A percentile compares a stretch with the other conserved stretches of the same genome.
These are phyloP conservation scores for Gentiana macrophylla DNA, from an alignment of 257 asterid genomes.

Conservation along the genomic window DNA sequence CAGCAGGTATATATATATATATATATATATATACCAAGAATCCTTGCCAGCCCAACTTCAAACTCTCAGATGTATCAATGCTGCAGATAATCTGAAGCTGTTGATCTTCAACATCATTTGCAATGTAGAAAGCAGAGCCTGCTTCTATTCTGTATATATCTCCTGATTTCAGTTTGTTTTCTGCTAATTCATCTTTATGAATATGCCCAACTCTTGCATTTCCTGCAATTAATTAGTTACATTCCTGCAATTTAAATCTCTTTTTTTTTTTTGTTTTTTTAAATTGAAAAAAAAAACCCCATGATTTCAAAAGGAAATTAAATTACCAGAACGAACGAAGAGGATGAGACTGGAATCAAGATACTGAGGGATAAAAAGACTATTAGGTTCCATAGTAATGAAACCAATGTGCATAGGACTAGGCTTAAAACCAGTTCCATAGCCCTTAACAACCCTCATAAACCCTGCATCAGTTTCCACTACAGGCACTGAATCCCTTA, in stretches of 20 bases:
- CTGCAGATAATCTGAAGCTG: slow-evolving; percentile 67
- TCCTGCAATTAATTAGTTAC: slow-evolving; percentile 32
- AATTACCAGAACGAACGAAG: slow-evolving; percentile 58
- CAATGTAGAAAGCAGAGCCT: slow-evolving; percentile 73
- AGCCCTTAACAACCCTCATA: slow-evolving; percentile 50
- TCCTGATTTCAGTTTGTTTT: slow-evolving; percentile 46
- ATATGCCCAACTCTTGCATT: slow-evolving; percentile 69
- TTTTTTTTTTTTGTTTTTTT: too few relatives aligned
- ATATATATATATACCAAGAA: slow-evolving; percentile 61
- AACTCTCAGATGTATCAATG: slow-evolving; percentile 44
- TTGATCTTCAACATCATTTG: slow-evolving; percentile 51
- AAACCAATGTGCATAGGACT: slow-evolving; percentile 16
- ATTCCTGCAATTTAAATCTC: not conserved
- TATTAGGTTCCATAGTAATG: slow-evolving; percentile 76
- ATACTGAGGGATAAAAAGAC: slow-evolving; percentile 78
- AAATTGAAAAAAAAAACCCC: too few relatives aligned
- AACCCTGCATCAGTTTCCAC: slow-evolving; percentile 61
- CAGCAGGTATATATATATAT: not conserved
- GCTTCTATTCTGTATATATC: slow-evolving; percentile 65
- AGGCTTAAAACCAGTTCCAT: slow-evolving; percentile 21
- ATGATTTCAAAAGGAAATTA: too few relatives aligned
- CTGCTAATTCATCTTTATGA: slow-evolving; percentile 63
- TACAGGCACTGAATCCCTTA: slow-evolving; percentile 14
- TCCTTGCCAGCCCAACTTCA: slow-evolving; percentile 31
- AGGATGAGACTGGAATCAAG: slow-evolving; percentile 64